Evolutionary conservation across 306 rosid species (phyloP), one percentile per base, ranked within the genome.

Genomic region (Alnus rubra): DNA sequence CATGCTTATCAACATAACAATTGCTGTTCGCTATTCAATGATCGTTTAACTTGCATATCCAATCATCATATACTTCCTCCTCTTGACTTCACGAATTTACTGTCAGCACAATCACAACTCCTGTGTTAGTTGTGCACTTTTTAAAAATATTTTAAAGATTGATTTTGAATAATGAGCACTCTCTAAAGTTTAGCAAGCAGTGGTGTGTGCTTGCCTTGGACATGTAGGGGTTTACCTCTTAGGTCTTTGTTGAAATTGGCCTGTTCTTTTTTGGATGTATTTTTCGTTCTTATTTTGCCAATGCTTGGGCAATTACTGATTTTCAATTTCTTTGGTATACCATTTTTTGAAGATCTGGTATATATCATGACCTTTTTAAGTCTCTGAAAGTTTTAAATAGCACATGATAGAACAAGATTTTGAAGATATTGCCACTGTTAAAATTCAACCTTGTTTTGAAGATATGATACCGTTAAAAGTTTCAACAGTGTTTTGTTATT

Each of bases 401-500:
- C 72, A 39, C 51, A 9, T 39, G 50, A 67, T 9, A 42, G 48
- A 30, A 44, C 28, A 7, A 68, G 9, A 15, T 53, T 53, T 2
- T 14, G 69, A 63, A 31, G 31, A 63, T 33, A 63, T 42, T 63
- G 69, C 5, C 19, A 33, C 16, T 63, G 4, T 63, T 63, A 31
- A 63, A 63, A 6, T 13, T 53, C 15, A 7, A 19, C 3, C 63
- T 4, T 6, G 28, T 19, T 56, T 56, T 16, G 72, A 42, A 18
- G 18, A 42, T 42, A 18, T 64, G 51, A 18, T 7, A 39, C 10
- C 1, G 3, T 42, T 39, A 62, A 4, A 13, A 62, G 69, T 62
- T 62, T 30, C 16, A 12, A 58, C 19, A 0, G n/a, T 62, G 72
- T 55, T 83, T 70, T 65, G 65, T 59, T 3, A 16, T 60, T 76